These are phyloP conservation scores for Cucurbitaria berberidis DNA, from an alignment of 2,329 filamentous ascomycete species.

Conservation along the genomic window DNA sequence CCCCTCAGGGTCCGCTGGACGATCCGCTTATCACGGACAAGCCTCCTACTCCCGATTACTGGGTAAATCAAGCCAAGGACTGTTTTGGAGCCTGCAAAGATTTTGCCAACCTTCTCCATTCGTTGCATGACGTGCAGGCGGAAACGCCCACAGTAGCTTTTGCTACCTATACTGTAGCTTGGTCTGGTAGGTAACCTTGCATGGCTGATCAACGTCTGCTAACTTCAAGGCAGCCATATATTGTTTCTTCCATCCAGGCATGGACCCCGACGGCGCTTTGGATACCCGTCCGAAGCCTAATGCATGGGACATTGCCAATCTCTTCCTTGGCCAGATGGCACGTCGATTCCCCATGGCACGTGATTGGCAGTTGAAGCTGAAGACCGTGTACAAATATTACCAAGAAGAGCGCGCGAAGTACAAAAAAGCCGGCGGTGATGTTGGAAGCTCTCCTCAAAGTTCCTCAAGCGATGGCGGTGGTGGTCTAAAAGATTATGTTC, in stretches of 20 bases:
- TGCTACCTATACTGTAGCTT: conserved; percentile 70
- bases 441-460: conserved; percentile 25
- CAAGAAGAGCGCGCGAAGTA: conserved; percentile 17
- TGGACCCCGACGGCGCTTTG: conserved; percentile 67
- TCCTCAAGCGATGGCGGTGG: conserved; percentile 26
- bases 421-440: conserved; percentile 17
- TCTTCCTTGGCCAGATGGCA: conserved; percentile 19
- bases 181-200: conserved; percentile 55
- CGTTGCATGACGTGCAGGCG: conserved; percentile 66
- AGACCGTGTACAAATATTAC: conserved; percentile 14
- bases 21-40: conserved; percentile 42
- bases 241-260: conserved; percentile 69
- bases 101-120: conserved; percentile 68
- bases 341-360: conserved; percentile 22
- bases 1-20: conserved; percentile 65
- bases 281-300: conserved; percentile 18
- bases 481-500: conserved; percentile 25
- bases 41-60: conserved; percentile 55
- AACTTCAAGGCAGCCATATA: conserved; percentile 61
- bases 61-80: conserved; percentile 66
- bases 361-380: conserved; percentile 18
- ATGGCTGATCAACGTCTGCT: not conserved
- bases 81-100: conserved; percentile 68
- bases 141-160: conserved; percentile 73
- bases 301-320: conserved; percentile 25